Evolutionary conservation across 495 filamentous ascomycete genomes (phyloP).

Genomic region (Hypomontagnella monticulosa): DNA sequence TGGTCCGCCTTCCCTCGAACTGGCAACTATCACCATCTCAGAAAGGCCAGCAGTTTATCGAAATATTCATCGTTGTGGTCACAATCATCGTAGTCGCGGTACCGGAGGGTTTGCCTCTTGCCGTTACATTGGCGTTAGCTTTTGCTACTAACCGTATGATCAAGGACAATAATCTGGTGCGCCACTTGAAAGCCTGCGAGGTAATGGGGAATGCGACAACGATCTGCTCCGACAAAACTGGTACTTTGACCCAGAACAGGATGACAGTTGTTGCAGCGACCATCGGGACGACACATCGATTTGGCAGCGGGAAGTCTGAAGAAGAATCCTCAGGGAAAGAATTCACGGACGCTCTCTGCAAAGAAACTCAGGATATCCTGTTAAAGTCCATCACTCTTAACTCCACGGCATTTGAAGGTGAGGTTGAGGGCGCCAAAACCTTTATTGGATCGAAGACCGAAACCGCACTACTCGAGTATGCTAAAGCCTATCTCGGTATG

Average conservation of each 20-base stretch:
- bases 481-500: slow-evolving; percentile 80
- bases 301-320: slow-evolving; percentile 58
- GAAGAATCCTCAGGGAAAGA: slow-evolving; percentile 64
- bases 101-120: slow-evolving; percentile 90
- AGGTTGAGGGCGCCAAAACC: slow-evolving; percentile 71
- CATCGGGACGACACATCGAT: slow-evolving; percentile 72
- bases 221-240: slow-evolving; percentile 97
- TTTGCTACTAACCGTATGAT: slow-evolving; percentile 96
- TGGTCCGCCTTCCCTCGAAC: slow-evolving; percentile 68
- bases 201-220: slow-evolving; percentile 99
- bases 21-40: slow-evolving; percentile 65
- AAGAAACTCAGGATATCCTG: slow-evolving; percentile 69
- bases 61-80: slow-evolving; percentile 94
- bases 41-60: slow-evolving; percentile 88
- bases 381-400: slow-evolving; percentile 82
- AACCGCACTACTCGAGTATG: slow-evolving; percentile 80
- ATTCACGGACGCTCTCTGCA: slow-evolving; percentile 67
- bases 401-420: slow-evolving; percentile 89
- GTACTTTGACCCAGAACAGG: slow-evolving; percentile 92
- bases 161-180: slow-evolving; percentile 93
- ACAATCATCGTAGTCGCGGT: slow-evolving; percentile 96
- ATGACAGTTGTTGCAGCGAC: slow-evolving; percentile 88
- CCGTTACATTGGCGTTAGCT: slow-evolving; percentile 91
- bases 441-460: slow-evolving; percentile 94
- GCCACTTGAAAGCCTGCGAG: slow-evolving; percentile 90